Base-by-base conservation (phyloP, 306 rosid species). In the Datisca glomerata region DNA sequence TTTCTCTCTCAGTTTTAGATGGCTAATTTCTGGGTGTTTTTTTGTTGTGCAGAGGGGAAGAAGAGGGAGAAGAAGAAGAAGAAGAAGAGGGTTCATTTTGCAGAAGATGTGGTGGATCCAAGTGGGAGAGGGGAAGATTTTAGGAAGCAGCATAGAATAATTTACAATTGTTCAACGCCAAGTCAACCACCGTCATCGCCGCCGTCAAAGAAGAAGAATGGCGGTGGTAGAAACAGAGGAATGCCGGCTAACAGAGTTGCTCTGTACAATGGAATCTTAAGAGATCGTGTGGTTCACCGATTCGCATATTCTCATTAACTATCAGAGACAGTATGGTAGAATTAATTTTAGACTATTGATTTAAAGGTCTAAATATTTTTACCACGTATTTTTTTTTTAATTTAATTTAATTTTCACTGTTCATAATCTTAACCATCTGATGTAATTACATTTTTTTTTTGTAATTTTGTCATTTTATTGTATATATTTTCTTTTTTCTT, bases 191-290 rank as follows among this genome's bases (percentile, higher is more conserved):
- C 80, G 2, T 12, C 62, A 0, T 21, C 62, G 18, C 8, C 42
- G 7, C 27, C 40, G 12, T 1, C n/a, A n/a, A 16, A 7, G 21
- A 43, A 38, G 18, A 64, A 63, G 61, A 36, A 12, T 3, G 53
- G 33, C 3, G 56, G 55, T n/a, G 54, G 48, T 12, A 14, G 64
- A 41, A 50, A 5, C 38, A 61, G 62, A 48, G 84, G 65, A 68
- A 69, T 83, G 75, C 95, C 91, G 9, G 81, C 71, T 0, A 89
- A 89, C 32, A 76, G 97, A 18, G 70, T 41, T 4, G 95, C 95
- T 19, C 68, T 89, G 35, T 89, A 89, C 48, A 74, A 89, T 19
- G 97, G 97, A 66, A 89, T 89, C 60, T 75, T 83, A 2, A 72
- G 91, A 47, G 86, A 80, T 53, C 93, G 97, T 22, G 59, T 63